Evolutionary conservation across 768 basidiomycete species (phyloP), one percentile per base, ranked within the genome.

Genomic region (Rubroboletus pulcherrimus): DNA sequence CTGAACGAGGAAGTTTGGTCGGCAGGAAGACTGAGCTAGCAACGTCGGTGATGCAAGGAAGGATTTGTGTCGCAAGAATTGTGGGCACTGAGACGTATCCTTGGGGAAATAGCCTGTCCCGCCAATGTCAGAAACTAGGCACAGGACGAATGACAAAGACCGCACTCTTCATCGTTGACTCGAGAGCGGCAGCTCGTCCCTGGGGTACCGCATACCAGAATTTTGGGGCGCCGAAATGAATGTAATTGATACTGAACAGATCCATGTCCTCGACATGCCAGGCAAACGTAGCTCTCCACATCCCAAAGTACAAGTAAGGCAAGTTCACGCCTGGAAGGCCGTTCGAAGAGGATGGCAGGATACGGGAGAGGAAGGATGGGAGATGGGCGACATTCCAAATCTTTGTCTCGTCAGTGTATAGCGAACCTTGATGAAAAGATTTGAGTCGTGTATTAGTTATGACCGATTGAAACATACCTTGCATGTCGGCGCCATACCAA

Each of bases 221-320:
- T 63, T 92, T 98, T 2, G 95, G 94, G 0, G 95, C 94, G 0
- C 97, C 97, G 63, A 98, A 98, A 71, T 99, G 97, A 53, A 99
- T 92, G 69, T 94, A 98, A 68, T 99, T 99, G 75, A 99, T 98
- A 54, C 93, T 95, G 73, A 96, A 98, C 1, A 99, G 79, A 67
- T 99, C 97, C 91, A 98, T 97, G 71, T 99, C 97, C 72, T 99
- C 97, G 46, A 99, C 97, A 64, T 99, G 97, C 96, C 97, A 99
- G 0, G 94, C 92, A 72, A 98, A 98, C 0, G 93, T 93, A 24
- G 96, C 96, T 49, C 94, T 80, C 97, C 97, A 99, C 95, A 98
- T 98, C 60, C 97, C 97, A 69, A 95, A 98, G 72, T 98, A 98
- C 2, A 98, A 81, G 69, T 98, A 98, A 0, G 96, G 96, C 3